Evolutionary conservation across 2,329 filamentous ascomycete genomes (phyloP).

Genomic region (Phialocephala sp.): DNA sequence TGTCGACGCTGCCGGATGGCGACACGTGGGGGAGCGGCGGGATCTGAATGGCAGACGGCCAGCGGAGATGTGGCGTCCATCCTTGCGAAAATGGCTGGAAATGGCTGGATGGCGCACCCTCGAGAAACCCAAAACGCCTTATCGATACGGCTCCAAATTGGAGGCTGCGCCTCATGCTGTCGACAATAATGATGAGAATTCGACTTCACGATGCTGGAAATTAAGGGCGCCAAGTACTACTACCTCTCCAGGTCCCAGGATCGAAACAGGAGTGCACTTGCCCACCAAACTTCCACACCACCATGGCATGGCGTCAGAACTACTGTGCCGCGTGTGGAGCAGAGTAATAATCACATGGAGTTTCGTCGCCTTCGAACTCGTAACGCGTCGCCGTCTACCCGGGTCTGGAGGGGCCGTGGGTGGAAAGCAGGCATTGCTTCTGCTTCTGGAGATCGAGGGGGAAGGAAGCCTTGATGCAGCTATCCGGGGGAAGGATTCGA

Average conservation of each 20-base stretch:
- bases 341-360: no score
- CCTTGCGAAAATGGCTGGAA: background rate
- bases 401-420: background rate
- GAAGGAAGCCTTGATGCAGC: background rate
- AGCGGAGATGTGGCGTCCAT: background rate
- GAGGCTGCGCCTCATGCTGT: constrained; percentile 1
- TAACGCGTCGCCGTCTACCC: background rate
- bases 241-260: background rate
- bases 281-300: no score
- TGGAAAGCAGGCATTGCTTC: background rate
- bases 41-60: background rate
- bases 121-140: background rate
- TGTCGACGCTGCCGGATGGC: background rate
- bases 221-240: background rate
- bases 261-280: background rate
- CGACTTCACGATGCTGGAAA: background rate
- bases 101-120: background rate
- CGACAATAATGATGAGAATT: background rate
- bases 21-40: background rate
- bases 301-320: no score
- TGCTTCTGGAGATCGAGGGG: background rate
- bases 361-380: no score
- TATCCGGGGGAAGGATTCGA: background rate
- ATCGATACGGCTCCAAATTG: constrained; percentile 4
- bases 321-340: no score